Percentiles rank a stretch among this genome's conserved stretches.
Conservation (phyloP, 805 yeast genomes). For the Yamadazyma nakazawae region DNA sequence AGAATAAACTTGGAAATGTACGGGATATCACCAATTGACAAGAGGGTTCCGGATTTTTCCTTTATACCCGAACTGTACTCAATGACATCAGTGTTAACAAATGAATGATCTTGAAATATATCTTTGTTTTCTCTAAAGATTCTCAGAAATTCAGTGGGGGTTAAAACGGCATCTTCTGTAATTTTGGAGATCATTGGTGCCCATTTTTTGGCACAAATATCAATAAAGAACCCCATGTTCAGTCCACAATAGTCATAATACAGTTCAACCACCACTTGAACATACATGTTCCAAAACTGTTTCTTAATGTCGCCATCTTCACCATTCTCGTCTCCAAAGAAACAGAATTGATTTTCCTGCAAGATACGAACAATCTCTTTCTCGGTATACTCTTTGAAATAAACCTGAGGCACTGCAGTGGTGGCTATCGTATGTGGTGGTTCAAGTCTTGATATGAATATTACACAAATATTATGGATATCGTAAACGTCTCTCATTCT, state of each 20-base stretch:
- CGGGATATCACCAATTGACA: conserved; percentile 47
- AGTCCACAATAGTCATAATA: conserved; percentile 45
- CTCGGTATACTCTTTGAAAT: conserved; percentile 36
- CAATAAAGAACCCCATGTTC: conserved; percentile 33
- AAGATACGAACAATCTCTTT: conserved; percentile 38
- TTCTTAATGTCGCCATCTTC: conserved; percentile 12
- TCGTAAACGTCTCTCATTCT: conserved; percentile 42
- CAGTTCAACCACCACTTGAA: conserved; percentile 44
- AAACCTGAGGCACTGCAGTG: conserved; percentile 37
- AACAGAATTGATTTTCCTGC: conserved; percentile 24
- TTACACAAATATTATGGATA: conserved; percentile 30
- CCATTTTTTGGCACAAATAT: conserved; percentile 34
- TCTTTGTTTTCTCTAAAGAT: conserved; percentile 30
- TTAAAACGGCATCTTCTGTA: conserved; percentile 15
- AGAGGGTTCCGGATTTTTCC: conserved; percentile 18
- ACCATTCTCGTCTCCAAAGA: conserved; percentile 19
- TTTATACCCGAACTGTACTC: conserved; percentile 23
- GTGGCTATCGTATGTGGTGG: conserved; percentile 38
- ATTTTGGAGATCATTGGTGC: conserved; percentile 28
- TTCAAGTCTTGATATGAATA: conserved; percentile 40
- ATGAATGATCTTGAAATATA: conserved; percentile 28
- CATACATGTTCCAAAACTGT: conserved; percentile 42
- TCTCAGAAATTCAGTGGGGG: conserved; percentile 29
- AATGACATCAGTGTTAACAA: conserved; percentile 28
- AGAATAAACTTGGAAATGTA: conserved; percentile 64